Evolutionary conservation across 2,329 filamentous ascomycete species (phyloP), one percentile per base, ranked within the genome.

Genomic region (Talaromyces marneffei): DNA sequence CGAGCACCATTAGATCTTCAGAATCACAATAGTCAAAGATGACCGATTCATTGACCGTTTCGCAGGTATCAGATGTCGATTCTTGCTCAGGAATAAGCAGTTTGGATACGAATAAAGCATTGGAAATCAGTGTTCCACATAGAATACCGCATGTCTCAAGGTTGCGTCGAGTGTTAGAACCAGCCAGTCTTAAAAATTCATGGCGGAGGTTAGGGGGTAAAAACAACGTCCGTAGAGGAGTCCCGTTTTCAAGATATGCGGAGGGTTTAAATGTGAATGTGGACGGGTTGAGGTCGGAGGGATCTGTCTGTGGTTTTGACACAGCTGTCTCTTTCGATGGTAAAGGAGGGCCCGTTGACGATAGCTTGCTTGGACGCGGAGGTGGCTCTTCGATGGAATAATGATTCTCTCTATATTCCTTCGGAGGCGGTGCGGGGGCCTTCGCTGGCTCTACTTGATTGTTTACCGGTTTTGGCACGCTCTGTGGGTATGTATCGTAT

Each of bases 111-210:
- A 97, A 97, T 2, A 99, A 81, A 0, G 94, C 94, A 71, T 97
- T 97, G 67, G 92, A 93, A 69, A 96, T 89, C 1, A 92, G 81
- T 0, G 91, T 93, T 7, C 93, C 94, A 70, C 92, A 96, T 10
- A 99, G 83, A 66, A 99, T 93, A 37, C 93, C 94, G 72, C 94
- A 97, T 67, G 94, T 97, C 77, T 99, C 94, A 18, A 97, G 82
- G 37, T 95, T 95, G 3, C 82, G 81, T 31, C 79, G 78, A 0
- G 94, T 99, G 72, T 99, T 97, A 18, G 84, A 76, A 0, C 83
- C 77, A 0, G 92, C 93, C 31, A 92, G 78, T 2, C 83, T 77
- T 18, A 97, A 81, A 72, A 99, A 99, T 5, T 82, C 79, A 2
- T 81, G 76, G 29, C 92, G 90, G 1, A 99, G 82, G 12, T 84